Evolutionary conservation across 306 rosid species (phyloP).

Genomic region (Heteromeles arbutifolia): DNA sequence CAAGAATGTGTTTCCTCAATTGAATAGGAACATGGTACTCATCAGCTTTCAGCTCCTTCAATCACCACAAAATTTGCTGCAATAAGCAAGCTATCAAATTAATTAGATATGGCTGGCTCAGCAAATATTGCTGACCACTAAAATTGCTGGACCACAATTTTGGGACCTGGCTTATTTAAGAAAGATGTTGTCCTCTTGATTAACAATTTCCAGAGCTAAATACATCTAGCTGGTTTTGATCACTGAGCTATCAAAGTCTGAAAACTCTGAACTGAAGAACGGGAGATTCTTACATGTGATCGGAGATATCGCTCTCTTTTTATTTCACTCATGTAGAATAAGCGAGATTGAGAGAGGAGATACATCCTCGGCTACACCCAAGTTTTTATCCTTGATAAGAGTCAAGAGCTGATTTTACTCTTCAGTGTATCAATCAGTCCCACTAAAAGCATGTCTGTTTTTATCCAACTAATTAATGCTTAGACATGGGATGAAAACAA

Average conservation of each 20-base stretch:
- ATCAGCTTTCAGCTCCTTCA: neutral
- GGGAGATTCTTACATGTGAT: neutral
- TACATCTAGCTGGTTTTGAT: conserved; percentile 29
- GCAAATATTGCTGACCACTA: conserved; percentile 36
- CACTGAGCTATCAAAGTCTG: conserved; percentile 37
- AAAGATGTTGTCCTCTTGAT: conserved; percentile 29
- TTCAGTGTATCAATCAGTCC: conserved; percentile 5
- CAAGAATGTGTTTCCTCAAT: neutral
- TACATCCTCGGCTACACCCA: neutral
- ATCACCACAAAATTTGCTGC: neutral
- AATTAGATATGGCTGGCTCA: conserved; percentile 35
- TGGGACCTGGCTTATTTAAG: conserved; percentile 39
- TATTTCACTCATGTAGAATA: no score
- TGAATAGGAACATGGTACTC: neutral
- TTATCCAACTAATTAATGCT: neutral
- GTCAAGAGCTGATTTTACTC: conserved; percentile 9
- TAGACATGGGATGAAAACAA: neutral
- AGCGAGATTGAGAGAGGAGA: no score
- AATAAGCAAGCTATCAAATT: conserved; percentile 13
- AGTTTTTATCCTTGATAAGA: neutral
- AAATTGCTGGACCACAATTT: conserved; percentile 50
- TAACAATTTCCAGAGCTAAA: conserved; percentile 34
- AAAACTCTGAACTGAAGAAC: neutral
- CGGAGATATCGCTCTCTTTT: accelerated
- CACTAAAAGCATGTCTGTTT: conserved; percentile 4